A percentile compares a stretch with the other conserved stretches of the same genome.
phyloP scores from a whole-genome alignment of 352 stramenopile genomes.

The Pythium folliculosum region DNA sequence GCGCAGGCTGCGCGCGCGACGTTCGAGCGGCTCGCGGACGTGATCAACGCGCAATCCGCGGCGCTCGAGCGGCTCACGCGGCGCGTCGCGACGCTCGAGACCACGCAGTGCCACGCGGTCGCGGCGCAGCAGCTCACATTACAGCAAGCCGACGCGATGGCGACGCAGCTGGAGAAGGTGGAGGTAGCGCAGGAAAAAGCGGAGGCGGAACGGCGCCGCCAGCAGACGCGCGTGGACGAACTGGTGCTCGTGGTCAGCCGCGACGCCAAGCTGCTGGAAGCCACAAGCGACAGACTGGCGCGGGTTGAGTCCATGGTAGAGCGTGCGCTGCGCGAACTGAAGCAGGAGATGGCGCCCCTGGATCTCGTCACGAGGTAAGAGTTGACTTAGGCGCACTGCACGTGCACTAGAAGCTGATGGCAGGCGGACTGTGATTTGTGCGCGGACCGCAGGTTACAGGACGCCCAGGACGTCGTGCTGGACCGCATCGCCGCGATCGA shows the following conservation, averaged over 20 bases:
- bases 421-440: neutral
- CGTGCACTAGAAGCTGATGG: neutral
- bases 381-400: neutral
- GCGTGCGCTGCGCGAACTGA: neutral
- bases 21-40: constrained; percentile 59
- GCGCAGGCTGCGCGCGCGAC: constrained; percentile 47
- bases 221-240: constrained; percentile 2
- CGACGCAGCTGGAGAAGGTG: constrained; percentile 21
- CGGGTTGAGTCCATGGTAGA: neutral
- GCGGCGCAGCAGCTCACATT: constrained; percentile 30
- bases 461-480: constrained; percentile 48
- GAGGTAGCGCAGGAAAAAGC: neutral
- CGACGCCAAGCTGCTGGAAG: neutral
- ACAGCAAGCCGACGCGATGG: constrained; percentile 25
- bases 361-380: constrained; percentile 17
- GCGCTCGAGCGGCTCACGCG: constrained; percentile 38
- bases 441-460: constrained; percentile 37
- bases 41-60: constrained; percentile 58
- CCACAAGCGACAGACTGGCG: neutral
- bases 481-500: constrained; percentile 47
- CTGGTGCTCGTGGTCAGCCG: constrained; percentile 14
- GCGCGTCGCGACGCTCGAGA: constrained; percentile 36
- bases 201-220: neutral
- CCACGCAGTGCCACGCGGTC: constrained; percentile 31
- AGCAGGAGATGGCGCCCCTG: constrained; percentile 15